phyloP scores from a whole-genome alignment of 2,329 filamentous ascomycete species.

The Cordyceps fumosorosea region DNA sequence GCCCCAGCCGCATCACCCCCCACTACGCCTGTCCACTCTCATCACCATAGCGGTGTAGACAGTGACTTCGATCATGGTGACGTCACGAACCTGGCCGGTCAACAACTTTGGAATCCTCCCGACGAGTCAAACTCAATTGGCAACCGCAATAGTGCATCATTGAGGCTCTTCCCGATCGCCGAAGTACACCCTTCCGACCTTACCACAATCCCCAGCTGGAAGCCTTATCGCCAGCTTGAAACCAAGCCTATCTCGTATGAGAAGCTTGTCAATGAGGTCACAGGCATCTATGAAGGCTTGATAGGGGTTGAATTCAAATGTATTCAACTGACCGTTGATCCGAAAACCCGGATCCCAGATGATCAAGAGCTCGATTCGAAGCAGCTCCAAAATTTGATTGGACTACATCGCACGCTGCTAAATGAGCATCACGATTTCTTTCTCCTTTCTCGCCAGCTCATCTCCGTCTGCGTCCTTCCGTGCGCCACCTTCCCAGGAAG shows the following conservation, averaged over 20 bases:
- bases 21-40: too few relatives aligned
- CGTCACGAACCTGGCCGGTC: slow-evolving; percentile 17
- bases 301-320: slow-evolving; percentile 85
- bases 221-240: slow-evolving; percentile 42
- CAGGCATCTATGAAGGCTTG: slow-evolving; percentile 74
- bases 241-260: slow-evolving; percentile 68
- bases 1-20: too few relatives aligned
- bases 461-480: slow-evolving; percentile 68
- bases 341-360: slow-evolving; percentile 39
- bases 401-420: slow-evolving; percentile 70
- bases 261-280: slow-evolving; percentile 74
- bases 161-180: not conserved
- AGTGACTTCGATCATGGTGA: slow-evolving; percentile 21
- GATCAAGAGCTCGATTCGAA: slow-evolving; percentile 48
- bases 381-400: slow-evolving; percentile 75
- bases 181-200: not conserved
- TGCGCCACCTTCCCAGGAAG: slow-evolving; percentile 65
- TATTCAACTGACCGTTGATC: slow-evolving; percentile 69
- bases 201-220: not conserved
- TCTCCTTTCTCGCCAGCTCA: slow-evolving; percentile 74
- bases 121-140: too few relatives aligned
- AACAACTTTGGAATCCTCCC: slow-evolving; percentile 25
- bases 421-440: slow-evolving; percentile 86
- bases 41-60: too few relatives aligned
- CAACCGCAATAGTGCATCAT: not conserved